Base-by-base conservation (phyloP, 805 yeast species). In the Yarrowia keelungensis region DNA sequence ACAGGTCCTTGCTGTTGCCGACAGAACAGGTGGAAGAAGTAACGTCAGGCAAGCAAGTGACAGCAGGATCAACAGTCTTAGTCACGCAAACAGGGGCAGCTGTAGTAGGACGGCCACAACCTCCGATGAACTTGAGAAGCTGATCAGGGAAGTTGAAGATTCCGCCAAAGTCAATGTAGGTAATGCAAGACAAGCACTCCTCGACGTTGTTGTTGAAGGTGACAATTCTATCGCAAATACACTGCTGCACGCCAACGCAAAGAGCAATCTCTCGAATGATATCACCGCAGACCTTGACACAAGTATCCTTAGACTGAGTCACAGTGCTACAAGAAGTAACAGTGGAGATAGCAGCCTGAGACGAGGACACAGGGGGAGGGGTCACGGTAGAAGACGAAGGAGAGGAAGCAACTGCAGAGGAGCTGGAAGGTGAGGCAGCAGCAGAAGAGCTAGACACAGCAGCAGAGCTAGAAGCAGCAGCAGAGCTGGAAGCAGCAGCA, bases 191-290 rank as follows among this genome's bases (percentile, higher is more conserved):
- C n/a, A 46, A n/a, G 12, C 50, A 46, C 32, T 19, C 36, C 36
- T 46, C 36, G 16, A 46, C 50, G 8, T 46, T 46, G 36, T 46
- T 19, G 50, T 46, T 46, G 11, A 46, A 14, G n/a, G 50, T 22
- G 11, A 46, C 36, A 8, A 46, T 5, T 46, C 50, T 12, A n/a
- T 19, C 50, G 11, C 50, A 46, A 36, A 46, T 46, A 12, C 50
- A 46, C 50, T 46, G 36, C 50, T 46, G n/a, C 36, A 46, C 36
- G 10, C 50, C 50, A 46, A 46, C 36, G 11, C 50, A 46, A 1
- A 46, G 50, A 5, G 56, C 56, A 50, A 50, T 50, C 35, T 38
- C 45, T 54, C 61, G 32, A 9, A 54, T 41, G 19, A 54, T 54
- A 15, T 54, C 46, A 8, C 36, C 45, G 19, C 46, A 54, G 9